Base-by-base conservation (phyloP, 2,329 filamentous ascomycete genomes). In the Fusarium cicatricum region DNA sequence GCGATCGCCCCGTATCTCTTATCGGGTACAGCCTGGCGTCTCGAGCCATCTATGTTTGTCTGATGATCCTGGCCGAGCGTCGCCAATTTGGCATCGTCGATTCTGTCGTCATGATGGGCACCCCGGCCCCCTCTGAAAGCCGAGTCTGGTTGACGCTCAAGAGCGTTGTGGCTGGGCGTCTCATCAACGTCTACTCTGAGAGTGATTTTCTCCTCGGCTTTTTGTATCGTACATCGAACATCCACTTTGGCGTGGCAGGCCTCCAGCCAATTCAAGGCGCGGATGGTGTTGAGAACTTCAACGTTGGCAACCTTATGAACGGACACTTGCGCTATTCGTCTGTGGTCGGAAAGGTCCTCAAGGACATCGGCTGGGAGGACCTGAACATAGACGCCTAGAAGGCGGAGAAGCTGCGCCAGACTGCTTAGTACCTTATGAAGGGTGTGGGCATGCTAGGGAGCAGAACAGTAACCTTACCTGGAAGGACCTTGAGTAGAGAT, bases 151-250 rank as follows among this genome's bases (percentile, higher is more conserved):
- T 89, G 23, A 82, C 86, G 6, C 83, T 97, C 70, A 87, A 90
- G 60, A 89, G 86, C 54, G 90, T 94, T 3, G 91, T 96, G 4
- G 83, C 86, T 34, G 92, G 93, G 0, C 86, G 92, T 17, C 80
- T 97, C n/a, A 83, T 97, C 69, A 98, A 97, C 66, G 92, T 95
- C 4, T 97, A 89, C 72, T 96, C 91, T 1, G 87, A 89, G 45
- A 90, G 91, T 40, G 94, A 98, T 72, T 92, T 91, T 63, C 87
- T 97, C 19, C 86, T 98, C 3, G 92, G 87, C 1, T 96, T 97
- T 71, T 79, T 97, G 33, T 96, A 94, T 72, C 88, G 94, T 44
- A 91, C 87, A 3, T 91, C 90, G 48, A 92, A 89, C 64, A 84
- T 94, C 43, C 88, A 95, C 62, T 88, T 90, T 57, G 93, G 94